phyloP scores from a whole-genome alignment of 768 basidiomycete genomes.

The Artomyces pyxidatus region DNA sequence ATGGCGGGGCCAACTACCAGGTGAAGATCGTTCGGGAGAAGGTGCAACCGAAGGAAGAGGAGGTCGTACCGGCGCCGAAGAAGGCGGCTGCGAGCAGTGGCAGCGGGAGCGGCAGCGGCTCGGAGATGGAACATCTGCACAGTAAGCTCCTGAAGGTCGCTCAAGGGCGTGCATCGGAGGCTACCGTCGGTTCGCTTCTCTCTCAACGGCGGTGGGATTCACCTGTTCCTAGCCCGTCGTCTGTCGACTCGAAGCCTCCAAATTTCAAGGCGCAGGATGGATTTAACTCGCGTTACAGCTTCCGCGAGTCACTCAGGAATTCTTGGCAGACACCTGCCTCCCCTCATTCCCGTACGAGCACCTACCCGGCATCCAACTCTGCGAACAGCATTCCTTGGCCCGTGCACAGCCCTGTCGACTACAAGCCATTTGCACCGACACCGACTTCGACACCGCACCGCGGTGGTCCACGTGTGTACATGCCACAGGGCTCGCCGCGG shows the following conservation, averaged over 20 bases:
- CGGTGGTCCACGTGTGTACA: background rate
- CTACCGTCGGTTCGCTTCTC: slow-evolving; percentile 29
- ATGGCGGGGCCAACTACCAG: slow-evolving; percentile 68
- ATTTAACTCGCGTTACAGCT: slow-evolving; percentile 51
- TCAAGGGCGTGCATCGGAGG: slow-evolving; percentile 18
- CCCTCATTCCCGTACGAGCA: slow-evolving; percentile 34
- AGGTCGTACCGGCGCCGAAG: slow-evolving; percentile 19
- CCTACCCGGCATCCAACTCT: slow-evolving; percentile 34
- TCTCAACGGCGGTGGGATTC: slow-evolving; percentile 13
- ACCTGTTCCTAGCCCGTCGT: slow-evolving; percentile 12
- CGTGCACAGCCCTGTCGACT: background rate
- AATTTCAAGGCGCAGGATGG: slow-evolving; percentile 29
- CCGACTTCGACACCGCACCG: background rate
- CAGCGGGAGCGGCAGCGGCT: slow-evolving; percentile 15
- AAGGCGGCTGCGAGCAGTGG: background rate
- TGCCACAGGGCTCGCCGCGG: slow-evolving; percentile 4
- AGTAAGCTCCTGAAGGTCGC: slow-evolving; percentile 62
- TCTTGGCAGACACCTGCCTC: slow-evolving; percentile 33
- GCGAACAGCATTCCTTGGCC: slow-evolving; percentile 36
- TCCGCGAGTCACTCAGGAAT: slow-evolving; percentile 40
- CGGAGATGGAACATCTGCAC: slow-evolving; percentile 53
- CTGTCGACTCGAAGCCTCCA: slow-evolving; percentile 4
- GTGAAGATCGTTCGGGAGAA: slow-evolving; percentile 49
- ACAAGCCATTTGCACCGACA: too few relatives aligned
- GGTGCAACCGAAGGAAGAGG: slow-evolving; percentile 13